Percentiles rank a stretch among this genome's conserved stretches.
Evolutionary conservation across 805 yeast species (phyloP).

Genomic region (Danielia oregonensis): DNA sequence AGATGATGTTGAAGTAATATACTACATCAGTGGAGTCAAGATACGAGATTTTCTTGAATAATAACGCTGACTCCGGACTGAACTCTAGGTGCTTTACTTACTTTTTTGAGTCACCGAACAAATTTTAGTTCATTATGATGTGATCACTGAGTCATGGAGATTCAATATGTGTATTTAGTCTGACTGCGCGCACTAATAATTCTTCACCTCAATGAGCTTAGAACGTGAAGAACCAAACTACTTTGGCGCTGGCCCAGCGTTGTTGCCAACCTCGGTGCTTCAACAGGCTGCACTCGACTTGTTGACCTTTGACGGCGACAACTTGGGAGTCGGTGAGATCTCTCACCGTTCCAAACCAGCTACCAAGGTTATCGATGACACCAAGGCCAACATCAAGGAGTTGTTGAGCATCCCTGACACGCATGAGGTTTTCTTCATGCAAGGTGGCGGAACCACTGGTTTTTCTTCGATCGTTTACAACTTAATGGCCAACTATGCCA

Average conservation of each 20-base stretch:
- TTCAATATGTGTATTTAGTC: neutral
- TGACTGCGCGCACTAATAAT: no score
- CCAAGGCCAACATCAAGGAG: conserved; percentile 64
- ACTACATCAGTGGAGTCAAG: conserved; percentile 45
- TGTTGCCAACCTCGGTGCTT: conserved; percentile 77
- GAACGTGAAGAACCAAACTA: conserved; percentile 72
- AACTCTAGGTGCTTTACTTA: no score
- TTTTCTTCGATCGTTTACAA: conserved; percentile 86
- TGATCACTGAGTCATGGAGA: no score
- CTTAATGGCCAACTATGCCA: conserved; percentile 69
- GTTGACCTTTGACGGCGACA: conserved; percentile 62
- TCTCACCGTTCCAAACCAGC: conserved; percentile 93
- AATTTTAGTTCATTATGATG: no score
- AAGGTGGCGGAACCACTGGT: conserved; percentile 98
- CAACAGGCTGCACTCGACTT: conserved; percentile 86
- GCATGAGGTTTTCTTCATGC: conserved; percentile 91
- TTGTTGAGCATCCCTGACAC: conserved; percentile 80
- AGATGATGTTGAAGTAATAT: conserved; percentile 61
- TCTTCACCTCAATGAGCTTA: conserved; percentile 20
- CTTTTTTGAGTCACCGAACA: no score
- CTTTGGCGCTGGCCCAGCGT: conserved; percentile 99
- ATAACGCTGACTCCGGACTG: no score
- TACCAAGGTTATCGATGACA: conserved; percentile 64
- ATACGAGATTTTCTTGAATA: conserved; percentile 1
- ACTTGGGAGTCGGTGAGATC: conserved; percentile 91